Evolutionary conservation across 495 filamentous ascomycete genomes (phyloP).

Genomic region (Symbiotaphrina buchneri): DNA sequence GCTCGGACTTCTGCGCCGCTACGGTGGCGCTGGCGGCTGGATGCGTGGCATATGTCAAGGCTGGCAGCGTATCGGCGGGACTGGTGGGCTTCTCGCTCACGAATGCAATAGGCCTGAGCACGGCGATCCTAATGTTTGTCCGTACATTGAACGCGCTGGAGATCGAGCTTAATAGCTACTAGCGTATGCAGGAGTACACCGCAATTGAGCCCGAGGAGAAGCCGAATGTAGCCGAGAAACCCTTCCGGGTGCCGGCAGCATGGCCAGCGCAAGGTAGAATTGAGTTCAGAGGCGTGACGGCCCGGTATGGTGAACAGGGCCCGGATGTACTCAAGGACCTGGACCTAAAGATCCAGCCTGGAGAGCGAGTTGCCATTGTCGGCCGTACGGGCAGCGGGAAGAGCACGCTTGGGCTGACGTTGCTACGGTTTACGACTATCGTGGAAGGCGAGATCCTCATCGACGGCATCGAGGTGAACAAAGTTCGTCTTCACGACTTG

Average conservation of each 20-base stretch:
- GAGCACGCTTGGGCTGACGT: conserved; percentile 29
- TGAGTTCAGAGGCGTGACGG: conserved; percentile 23
- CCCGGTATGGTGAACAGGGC: conserved; percentile 21
- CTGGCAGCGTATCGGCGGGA: too few relatives aligned
- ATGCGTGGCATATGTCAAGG: conserved; percentile 19
- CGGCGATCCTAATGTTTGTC: too few relatives aligned
- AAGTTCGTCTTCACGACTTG: conserved; percentile 27
- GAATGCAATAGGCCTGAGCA: too few relatives aligned
- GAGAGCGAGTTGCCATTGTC: conserved; percentile 33
- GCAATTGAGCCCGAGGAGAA: conserved; percentile 21
- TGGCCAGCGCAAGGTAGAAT: conserved; percentile 24
- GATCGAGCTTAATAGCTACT: too few relatives aligned
- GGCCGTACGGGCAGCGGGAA: conserved; percentile 43
- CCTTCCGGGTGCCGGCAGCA: conserved; percentile 12
- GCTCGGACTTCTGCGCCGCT: conserved; percentile 23
- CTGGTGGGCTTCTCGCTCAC: too few relatives aligned
- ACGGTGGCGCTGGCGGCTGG: conserved; percentile 21
- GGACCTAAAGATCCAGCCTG: conserved; percentile 23
- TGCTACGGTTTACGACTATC: conserved; percentile 28
- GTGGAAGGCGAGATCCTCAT: conserved; percentile 24
- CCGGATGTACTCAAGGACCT: conserved; percentile 26
- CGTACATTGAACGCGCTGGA: too few relatives aligned
- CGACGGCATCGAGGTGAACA: conserved; percentile 25
- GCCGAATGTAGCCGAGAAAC: conserved; percentile 8
- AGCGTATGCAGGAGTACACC: too few relatives aligned